Evolutionary conservation across 2,329 filamentous ascomycete species (phyloP).

Genomic region (Neofusicoccum ribis): DNA sequence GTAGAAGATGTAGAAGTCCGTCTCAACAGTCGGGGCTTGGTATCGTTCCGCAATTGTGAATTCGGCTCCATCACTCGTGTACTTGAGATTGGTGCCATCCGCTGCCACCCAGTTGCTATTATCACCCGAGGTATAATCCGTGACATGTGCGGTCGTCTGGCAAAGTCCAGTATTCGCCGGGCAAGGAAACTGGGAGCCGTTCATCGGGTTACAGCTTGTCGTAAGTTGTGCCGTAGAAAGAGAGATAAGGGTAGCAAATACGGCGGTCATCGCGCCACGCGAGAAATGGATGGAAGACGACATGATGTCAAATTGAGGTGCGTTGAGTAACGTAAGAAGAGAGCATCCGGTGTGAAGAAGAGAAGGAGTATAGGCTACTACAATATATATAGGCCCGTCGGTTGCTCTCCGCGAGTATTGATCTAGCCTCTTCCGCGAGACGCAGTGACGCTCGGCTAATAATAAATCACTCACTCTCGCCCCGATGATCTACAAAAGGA

Average conservation of each 20-base stretch:
- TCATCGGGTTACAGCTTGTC: constrained; percentile 42
- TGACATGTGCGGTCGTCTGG: constrained; percentile 48
- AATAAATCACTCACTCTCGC: background rate
- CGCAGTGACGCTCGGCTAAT: background rate
- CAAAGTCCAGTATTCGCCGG: constrained; percentile 34
- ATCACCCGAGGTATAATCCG: constrained; percentile 50
- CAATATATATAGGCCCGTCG: background rate
- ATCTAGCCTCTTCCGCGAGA: background rate
- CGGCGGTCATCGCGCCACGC: background rate
- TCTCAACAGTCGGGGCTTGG: constrained; percentile 58
- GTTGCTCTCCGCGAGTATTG: too few species aligned
- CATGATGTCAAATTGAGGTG: background rate
- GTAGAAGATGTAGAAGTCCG: constrained; percentile 25
- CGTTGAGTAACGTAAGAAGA: background rate
- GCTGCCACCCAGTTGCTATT: constrained; percentile 61
- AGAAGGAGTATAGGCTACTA: background rate
- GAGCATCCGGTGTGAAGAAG: background rate
- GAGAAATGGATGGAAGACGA: background rate
- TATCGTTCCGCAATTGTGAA: constrained; percentile 69
- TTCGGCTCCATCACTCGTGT: constrained; percentile 60
- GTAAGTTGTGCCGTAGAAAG: too few species aligned
- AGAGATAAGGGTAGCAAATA: background rate
- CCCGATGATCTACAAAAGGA: background rate
- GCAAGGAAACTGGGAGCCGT: constrained; percentile 42
- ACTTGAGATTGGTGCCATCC: constrained; percentile 61